Evolutionary conservation across 371 early-diverging fungal genomes (phyloP).

Genomic region (Zychaea mexicana): DNA sequence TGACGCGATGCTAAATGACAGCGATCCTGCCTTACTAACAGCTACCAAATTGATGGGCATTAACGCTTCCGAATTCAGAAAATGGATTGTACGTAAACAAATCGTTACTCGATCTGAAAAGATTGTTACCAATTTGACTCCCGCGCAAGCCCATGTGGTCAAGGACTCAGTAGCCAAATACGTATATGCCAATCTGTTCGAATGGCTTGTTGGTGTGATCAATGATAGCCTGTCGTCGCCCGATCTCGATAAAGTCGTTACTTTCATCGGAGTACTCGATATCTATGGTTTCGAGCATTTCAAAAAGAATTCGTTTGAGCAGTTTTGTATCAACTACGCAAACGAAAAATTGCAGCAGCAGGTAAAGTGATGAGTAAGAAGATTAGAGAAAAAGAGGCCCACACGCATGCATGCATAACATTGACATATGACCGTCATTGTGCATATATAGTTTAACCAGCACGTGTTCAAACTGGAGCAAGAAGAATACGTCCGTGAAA

Average conservation of each 20-base stretch:
- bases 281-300: slow-evolving; percentile 98
- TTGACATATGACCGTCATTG: no score
- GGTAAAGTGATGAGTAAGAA: slow-evolving; percentile 7
- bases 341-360: slow-evolving; percentile 98
- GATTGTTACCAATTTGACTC: slow-evolving; percentile 79
- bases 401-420: no score
- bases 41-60: slow-evolving; percentile 77
- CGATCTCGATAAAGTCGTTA: slow-evolving; percentile 37
- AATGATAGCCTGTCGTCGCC: slow-evolving; percentile 77
- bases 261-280: slow-evolving; percentile 96
- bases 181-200: slow-evolving; percentile 90
- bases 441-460: slow-evolving; percentile 56
- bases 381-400: neutral
- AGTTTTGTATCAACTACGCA: slow-evolving; percentile 99
- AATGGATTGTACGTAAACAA: slow-evolving; percentile 91
- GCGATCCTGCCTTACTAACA: slow-evolving; percentile 69
- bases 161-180: slow-evolving; percentile 95
- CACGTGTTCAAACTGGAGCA: slow-evolving; percentile 88
- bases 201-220: slow-evolving; percentile 87
- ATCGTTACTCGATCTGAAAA: slow-evolving; percentile 87
- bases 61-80: slow-evolving; percentile 74
- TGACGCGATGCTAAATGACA: slow-evolving; percentile 73
- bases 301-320: slow-evolving; percentile 98
- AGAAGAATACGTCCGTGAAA: slow-evolving; percentile 92
- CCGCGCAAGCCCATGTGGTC: slow-evolving; percentile 76